Evolutionary conservation across 345 rosid genomes (phyloP), one percentile per base, ranked within the genome.

Genomic region (Sapria himalayana): DNA sequence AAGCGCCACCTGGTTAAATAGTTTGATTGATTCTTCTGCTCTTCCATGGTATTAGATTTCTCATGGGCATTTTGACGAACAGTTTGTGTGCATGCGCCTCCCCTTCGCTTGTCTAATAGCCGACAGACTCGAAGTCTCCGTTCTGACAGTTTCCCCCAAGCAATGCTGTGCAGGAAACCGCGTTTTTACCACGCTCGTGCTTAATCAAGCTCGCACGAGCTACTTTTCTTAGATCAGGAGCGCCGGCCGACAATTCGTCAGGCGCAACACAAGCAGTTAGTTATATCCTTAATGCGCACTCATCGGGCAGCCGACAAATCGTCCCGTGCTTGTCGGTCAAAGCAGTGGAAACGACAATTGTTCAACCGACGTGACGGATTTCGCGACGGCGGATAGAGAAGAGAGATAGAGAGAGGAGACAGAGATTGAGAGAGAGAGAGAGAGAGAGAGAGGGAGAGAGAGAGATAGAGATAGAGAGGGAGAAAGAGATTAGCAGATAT

Each of bases 231-330:
- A 72, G 92, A 49, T 57, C 78, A n/a, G n/a, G n/a, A n/a, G n/a
- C n/a, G n/a, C n/a, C n/a, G n/a, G n/a, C n/a, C n/a, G n/a, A n/a
- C 63, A 66, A 51, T 62, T 71, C 56, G 54, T 67, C 51, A 11
- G 78, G 53, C 44, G 78, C 76, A 25, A 78, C 94, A 60, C 89
- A 81, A 37, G 97, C 94, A 14, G 72, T 65, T 73, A 86, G 42
- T 11, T 73, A 59, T 0, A 79, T 76, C 29, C 92, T 92, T 49
- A 73, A 76, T 3, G 85, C 78, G 32, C 61, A 81, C 45, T 44
- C 73, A 65, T 86, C 97, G 0, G 77, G 71, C 9, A 56, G 31
- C 45, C 34, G 62, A 37, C 7, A 17, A 25, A 66, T 81, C 60
- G 55, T 42, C 5, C 94, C 97, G 34, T 86, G 76, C 74, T 76